Conservation (phyloP, 1,284 basidiomycete genomes). For the Leccinum cinnamomeum region DNA sequence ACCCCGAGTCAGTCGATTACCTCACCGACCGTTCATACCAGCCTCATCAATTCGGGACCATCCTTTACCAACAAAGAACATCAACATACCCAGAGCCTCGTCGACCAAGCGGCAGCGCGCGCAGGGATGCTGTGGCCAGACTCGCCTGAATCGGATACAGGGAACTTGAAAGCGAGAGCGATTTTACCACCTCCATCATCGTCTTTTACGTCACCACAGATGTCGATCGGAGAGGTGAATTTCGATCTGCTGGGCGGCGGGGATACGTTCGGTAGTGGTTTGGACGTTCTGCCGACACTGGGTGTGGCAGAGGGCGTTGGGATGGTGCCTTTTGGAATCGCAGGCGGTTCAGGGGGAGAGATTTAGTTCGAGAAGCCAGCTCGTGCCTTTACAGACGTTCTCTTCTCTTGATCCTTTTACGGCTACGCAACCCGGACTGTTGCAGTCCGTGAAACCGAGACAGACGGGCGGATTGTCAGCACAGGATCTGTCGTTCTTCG, state of each 20-base stretch:
- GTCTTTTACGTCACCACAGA: constrained; percentile 36
- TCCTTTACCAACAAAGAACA: constrained; percentile 37
- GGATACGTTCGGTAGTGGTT: not conserved
- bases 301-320: not conserved
- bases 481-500: constrained; percentile 74
- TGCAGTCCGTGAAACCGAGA: constrained; percentile 24
- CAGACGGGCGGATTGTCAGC: constrained; percentile 57
- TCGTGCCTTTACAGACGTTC: constrained; percentile 5
- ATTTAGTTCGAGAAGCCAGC: constrained; percentile 4
- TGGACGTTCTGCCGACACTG: not conserved
- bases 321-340: not conserved
- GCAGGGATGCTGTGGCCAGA: constrained; percentile 61
- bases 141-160: constrained; percentile 33
- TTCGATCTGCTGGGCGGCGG: constrained; percentile 23
- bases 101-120: constrained; percentile 54
- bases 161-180: not conserved
- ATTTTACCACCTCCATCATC: constrained; percentile 49
- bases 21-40: constrained; percentile 25
- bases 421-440: constrained; percentile 3
- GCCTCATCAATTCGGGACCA: constrained; percentile 21
- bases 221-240: constrained; percentile 1
- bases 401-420: not conserved
- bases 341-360: constrained; percentile 1
- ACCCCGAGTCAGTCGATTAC: constrained; percentile 18
- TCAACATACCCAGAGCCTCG: constrained; percentile 53